A percentile compares a stretch with the other conserved stretches of the same genome.
Conservation (phyloP, 495 filamentous ascomycete species). For the Bryoglossum gracile region DNA sequence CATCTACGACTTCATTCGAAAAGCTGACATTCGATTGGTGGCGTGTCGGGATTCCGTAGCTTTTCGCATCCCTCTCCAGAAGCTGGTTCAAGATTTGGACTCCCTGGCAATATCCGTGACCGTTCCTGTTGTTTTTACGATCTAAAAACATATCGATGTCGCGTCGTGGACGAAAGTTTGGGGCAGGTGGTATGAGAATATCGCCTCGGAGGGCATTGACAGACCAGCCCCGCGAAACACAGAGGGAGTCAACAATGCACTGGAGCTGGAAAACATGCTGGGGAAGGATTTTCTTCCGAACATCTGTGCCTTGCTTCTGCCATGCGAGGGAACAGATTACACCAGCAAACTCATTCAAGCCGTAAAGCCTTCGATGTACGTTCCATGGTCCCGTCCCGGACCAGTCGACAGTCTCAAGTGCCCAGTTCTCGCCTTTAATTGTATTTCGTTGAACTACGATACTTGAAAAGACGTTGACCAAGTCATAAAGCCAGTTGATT, state of each 20-base stretch:
- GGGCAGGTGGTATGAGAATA: constrained; percentile 26
- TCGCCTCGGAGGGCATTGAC: constrained; percentile 27
- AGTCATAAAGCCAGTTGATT: constrained; percentile 46
- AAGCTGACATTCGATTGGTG: constrained; percentile 16
- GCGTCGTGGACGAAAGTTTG: constrained; percentile 30
- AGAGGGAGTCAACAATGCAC: constrained; percentile 39
- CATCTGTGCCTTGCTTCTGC: constrained; percentile 33
- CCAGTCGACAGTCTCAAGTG: constrained; percentile 32
- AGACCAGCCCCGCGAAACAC: constrained; percentile 35
- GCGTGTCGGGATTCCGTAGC: constrained; percentile 27
- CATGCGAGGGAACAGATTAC: constrained; percentile 33
- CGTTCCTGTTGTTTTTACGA: constrained; percentile 24
- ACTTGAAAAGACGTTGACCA: constrained; percentile 37
- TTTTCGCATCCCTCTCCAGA: constrained; percentile 25
- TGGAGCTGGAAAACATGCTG: constrained; percentile 42
- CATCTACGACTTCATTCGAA: constrained; percentile 22
- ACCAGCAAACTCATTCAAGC: constrained; percentile 34
- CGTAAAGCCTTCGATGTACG: constrained; percentile 31
- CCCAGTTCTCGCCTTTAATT: constrained; percentile 26
- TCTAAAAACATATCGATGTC: constrained; percentile 41
- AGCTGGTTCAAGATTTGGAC: constrained; percentile 26
- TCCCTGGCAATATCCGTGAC: constrained; percentile 20
- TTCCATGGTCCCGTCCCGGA: constrained; percentile 23
- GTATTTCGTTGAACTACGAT: constrained; percentile 35
- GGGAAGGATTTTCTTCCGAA: constrained; percentile 35